A percentile compares a stretch with the other conserved stretches of the same genome.
Conservation (phyloP, 1,284 basidiomycete genomes). For the Melampsora abietis-canadensis region DNA sequence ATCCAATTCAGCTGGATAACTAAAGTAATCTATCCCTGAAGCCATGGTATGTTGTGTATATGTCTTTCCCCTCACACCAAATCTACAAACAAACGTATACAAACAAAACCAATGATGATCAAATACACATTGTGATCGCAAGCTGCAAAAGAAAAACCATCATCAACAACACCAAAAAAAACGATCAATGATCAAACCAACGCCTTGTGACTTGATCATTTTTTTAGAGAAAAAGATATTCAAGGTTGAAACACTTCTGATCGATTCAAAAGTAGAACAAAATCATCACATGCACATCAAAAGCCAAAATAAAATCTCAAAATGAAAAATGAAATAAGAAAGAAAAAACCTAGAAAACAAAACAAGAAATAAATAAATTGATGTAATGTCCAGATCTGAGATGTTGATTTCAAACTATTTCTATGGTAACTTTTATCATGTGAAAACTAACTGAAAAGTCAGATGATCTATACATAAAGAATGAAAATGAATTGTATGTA, state of each 20-base stretch:
- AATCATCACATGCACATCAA: not conserved
- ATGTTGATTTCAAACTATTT: not conserved
- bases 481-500: not conserved
- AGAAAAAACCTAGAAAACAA: not conserved
- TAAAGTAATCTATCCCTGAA: too few relatives aligned
- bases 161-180: too few relatives aligned
- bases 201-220: too few relatives aligned
- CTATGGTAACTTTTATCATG: not conserved
- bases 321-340: slow-evolving; percentile 14
- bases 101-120: too few relatives aligned
- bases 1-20: too few relatives aligned
- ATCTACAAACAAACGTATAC: too few relatives aligned
- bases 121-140: too few relatives aligned
- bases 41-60: too few relatives aligned
- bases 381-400: not conserved
- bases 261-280: not conserved
- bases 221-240: too few relatives aligned
- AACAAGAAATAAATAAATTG: not conserved
- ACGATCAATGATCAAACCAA: too few relatives aligned
- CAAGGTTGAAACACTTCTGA: not conserved
- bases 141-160: too few relatives aligned
- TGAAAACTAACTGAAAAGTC: not conserved
- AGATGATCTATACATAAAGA: not conserved
- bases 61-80: too few relatives aligned
- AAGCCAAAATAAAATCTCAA: not conserved